Conservation (phyloP, 1,139 yeast genomes). For the Neolecta irregularis region DNA sequence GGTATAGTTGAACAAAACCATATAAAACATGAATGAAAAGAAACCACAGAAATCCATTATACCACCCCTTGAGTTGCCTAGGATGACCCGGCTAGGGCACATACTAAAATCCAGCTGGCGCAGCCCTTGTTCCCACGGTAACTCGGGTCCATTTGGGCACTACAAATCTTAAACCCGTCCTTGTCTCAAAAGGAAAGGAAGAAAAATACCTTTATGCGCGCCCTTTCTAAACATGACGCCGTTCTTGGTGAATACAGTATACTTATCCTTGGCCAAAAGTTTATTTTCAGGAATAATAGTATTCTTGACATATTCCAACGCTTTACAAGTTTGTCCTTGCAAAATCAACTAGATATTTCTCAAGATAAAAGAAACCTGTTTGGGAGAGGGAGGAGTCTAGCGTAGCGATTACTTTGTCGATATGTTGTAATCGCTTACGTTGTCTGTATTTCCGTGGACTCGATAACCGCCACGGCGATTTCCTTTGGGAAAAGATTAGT, state of each 20-base stretch:
- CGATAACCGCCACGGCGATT: constrained; percentile 64
- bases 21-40: too few species aligned
- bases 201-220: constrained; percentile 52
- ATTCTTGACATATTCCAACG: constrained; percentile 38
- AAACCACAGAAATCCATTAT: too few species aligned
- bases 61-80: too few species aligned
- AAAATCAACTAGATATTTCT: too few species aligned
- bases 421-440: constrained; percentile 62
- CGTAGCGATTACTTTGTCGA: constrained; percentile 63
- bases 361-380: too few species aligned
- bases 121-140: constrained; percentile 1
- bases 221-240: constrained; percentile 66
- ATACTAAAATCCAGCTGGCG: constrained; percentile 3
- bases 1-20: too few species aligned
- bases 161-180: background rate
- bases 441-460: constrained; percentile 67
- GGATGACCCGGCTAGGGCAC: too few species aligned
- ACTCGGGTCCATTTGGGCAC: background rate
- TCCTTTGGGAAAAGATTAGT: constrained; percentile 25
- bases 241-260: constrained; percentile 67
- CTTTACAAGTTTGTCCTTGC: constrained; percentile 36
- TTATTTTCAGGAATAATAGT: constrained; percentile 63
- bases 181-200: constrained; percentile 1
- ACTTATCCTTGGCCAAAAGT: constrained; percentile 70
- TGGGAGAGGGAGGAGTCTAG: constrained; percentile 47